A percentile compares a stretch with the other conserved stretches of the same genome.
These are phyloP conservation scores for Nematodospora valgi DNA, from an alignment of 805 yeast genomes.

Conservation along the genomic window DNA sequence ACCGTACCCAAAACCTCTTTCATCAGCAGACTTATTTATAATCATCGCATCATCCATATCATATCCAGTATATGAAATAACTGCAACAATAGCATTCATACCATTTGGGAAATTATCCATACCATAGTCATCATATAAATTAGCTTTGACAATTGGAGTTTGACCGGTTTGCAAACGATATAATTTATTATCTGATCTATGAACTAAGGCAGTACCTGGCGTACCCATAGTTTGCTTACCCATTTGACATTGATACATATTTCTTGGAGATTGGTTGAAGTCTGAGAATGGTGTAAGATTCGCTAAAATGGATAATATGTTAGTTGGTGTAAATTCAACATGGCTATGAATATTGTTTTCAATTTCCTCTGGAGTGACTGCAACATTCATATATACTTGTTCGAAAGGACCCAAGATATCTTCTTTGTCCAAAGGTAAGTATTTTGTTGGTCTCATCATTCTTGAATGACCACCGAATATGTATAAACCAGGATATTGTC, in stretches of 20 bases:
- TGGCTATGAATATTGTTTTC: slow-evolving; percentile 78
- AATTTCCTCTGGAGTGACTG: slow-evolving; percentile 91
- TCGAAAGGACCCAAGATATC: slow-evolving; percentile 97
- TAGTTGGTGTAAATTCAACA: slow-evolving; percentile 93
- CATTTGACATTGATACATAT: slow-evolving; percentile 99
- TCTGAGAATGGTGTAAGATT: slow-evolving; percentile 97
- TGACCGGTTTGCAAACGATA: slow-evolving; percentile 94
- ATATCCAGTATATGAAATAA: slow-evolving; percentile 96
- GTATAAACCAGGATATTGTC: slow-evolving; percentile 96
- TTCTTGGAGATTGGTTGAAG: slow-evolving; percentile 98
- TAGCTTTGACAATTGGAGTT: slow-evolving; percentile 94
- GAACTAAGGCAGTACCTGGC: slow-evolving; percentile 92
- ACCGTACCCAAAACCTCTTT: slow-evolving; percentile 97
- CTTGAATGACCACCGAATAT: slow-evolving; percentile 89
- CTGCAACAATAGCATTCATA: slow-evolving; percentile 97
- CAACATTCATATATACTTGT: slow-evolving; percentile 95
- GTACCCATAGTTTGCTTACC: slow-evolving; percentile 99
- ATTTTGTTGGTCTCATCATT: slow-evolving; percentile 94
- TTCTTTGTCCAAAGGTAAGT: slow-evolving; percentile 75
- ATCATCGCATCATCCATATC: slow-evolving; percentile 99
- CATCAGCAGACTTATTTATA: slow-evolving; percentile 94
- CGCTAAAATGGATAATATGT: slow-evolving; percentile 90
- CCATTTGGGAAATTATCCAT: slow-evolving; percentile 99
- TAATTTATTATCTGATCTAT: slow-evolving; percentile 91
- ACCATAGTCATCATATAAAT: slow-evolving; percentile 90